These are phyloP conservation scores for Neocucurbitaria cava DNA, from an alignment of 2,329 filamentous ascomycete species.

Conservation along the genomic window DNA sequence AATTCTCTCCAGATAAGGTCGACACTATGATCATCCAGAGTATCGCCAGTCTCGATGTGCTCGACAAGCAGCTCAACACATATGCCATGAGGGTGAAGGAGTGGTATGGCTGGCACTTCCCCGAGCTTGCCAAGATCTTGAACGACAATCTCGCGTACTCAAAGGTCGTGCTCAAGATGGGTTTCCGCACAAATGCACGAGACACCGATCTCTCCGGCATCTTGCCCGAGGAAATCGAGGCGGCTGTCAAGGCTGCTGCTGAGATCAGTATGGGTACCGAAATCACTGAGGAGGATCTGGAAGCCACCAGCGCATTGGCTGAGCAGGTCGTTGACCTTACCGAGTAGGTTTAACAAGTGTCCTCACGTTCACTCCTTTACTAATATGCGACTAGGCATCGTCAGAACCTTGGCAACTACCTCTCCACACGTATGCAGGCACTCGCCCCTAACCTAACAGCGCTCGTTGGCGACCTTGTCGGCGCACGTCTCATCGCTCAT, in stretches of 20 bases:
- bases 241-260: constrained; percentile 88
- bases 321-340: constrained; percentile 93
- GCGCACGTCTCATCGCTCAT: constrained; percentile 92
- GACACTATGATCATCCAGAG: constrained; percentile 99
- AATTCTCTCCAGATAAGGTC: constrained; percentile 98
- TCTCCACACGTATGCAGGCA: constrained; percentile 92
- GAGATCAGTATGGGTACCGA: constrained; percentile 99
- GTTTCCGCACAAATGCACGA: constrained; percentile 82
- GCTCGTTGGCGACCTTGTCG: constrained; percentile 90
- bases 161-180: constrained; percentile 85
- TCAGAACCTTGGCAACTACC: constrained; percentile 83
- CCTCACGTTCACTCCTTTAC: neutral
- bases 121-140: constrained; percentile 94
- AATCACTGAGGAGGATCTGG: constrained; percentile 88
- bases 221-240: constrained; percentile 93
- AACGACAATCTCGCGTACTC: constrained; percentile 81
- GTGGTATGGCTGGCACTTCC: constrained; percentile 99
- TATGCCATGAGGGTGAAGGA: constrained; percentile 99
- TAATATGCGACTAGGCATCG: constrained; percentile 55
- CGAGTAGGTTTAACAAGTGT: constrained; percentile 63
- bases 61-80: constrained; percentile 98
- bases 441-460: constrained; percentile 96
- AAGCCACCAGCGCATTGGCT: constrained; percentile 89
- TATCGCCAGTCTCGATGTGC: constrained; percentile 84
- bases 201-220: constrained; percentile 77